Base-by-base conservation (phyloP, 108 stramenopile genomes). In the Discostella stelligeroides region DNA sequence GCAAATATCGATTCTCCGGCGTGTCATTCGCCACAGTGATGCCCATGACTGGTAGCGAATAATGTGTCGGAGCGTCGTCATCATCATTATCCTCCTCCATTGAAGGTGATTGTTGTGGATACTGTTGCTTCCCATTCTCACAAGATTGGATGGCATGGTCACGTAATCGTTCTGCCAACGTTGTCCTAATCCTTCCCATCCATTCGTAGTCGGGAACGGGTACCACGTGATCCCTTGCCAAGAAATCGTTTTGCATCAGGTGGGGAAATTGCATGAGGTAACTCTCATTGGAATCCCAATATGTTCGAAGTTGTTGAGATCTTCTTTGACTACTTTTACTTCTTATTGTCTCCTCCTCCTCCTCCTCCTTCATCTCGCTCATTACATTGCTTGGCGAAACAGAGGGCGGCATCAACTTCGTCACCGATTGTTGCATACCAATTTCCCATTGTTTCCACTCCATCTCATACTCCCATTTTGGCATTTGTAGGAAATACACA, bases 181-280 rank as follows among this genome's bases (percentile, higher is more conserved):
- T 11, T 10, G 21, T 63, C 9, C 77, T 40, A 15, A 60, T 40
- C 7, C 39, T n/a, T 45, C 62, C 63, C 40, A 78, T 71, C 8
- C 21, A 7, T n/a, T 66, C 59, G 60, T 78, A 78, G 47, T 78
- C 63, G 8, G 77, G 77, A 7, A 78, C n/a, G n/a, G 77, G 77
- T 15, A 78, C 70, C 7, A 64, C 48, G 39, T 39, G 65, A 48
- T 70, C 68, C 27, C 7, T 25, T 8, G 63, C 63, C 17, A 6
- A 18, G 4, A 29, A 28, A 34, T 34, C 37, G 10, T 25, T 40
- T 17, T 18, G 39, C n/a, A n/a, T n/a, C n/a, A n/a, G n/a, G n/a
- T n/a, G n/a, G n/a, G n/a, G n/a, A n/a, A n/a, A n/a, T n/a, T n/a
- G n/a, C n/a, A n/a, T n/a, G n/a, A n/a, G n/a, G n/a, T n/a, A n/a